Conservation (phyloP, 495 filamentous ascomycete species). For the Penicillium paradoxum region DNA sequence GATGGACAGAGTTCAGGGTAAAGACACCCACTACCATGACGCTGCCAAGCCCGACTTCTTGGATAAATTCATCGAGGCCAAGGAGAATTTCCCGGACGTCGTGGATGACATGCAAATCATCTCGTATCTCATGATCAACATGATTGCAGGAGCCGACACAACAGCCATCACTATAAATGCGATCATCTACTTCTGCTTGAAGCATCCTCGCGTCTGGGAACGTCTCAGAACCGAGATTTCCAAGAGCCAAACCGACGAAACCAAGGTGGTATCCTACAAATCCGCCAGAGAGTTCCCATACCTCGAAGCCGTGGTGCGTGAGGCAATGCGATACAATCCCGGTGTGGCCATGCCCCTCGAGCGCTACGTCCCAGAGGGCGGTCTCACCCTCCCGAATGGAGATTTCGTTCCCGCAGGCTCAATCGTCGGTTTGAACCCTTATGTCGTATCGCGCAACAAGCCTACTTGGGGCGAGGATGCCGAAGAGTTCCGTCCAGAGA, state of each 20-base stretch:
- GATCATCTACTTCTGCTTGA: slow-evolving; percentile 38
- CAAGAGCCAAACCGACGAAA: neutral
- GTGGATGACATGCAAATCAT: slow-evolving; percentile 28
- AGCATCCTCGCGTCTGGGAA: slow-evolving; percentile 24
- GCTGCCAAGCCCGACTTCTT: slow-evolving; percentile 23
- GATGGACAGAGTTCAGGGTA: slow-evolving; percentile 14
- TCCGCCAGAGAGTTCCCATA: slow-evolving; percentile 48
- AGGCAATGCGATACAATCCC: slow-evolving; percentile 55
- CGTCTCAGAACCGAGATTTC: slow-evolving; percentile 30
- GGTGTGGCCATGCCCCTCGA: slow-evolving; percentile 50
- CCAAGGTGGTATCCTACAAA: slow-evolving; percentile 32
- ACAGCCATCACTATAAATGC: slow-evolving; percentile 32
- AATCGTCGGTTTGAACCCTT: slow-evolving; percentile 50
- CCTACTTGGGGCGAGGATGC: slow-evolving; percentile 60
- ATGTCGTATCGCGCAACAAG: slow-evolving; percentile 48
- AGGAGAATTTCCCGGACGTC: slow-evolving; percentile 23
- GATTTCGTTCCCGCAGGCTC: slow-evolving; percentile 42
- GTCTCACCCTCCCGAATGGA: slow-evolving; percentile 47
- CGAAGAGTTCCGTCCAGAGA: slow-evolving; percentile 55
- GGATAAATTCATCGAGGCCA: slow-evolving; percentile 34
- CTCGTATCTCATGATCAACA: slow-evolving; percentile 39
- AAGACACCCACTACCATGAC: slow-evolving; percentile 16
- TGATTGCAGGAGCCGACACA: slow-evolving; percentile 40
- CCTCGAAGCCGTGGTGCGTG: slow-evolving; percentile 57
- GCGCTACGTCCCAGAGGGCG: slow-evolving; percentile 47